A percentile compares a stretch with the other conserved stretches of the same genome.
Conservation (phyloP, 768 basidiomycete species). For the Mycena belliarum region DNA sequence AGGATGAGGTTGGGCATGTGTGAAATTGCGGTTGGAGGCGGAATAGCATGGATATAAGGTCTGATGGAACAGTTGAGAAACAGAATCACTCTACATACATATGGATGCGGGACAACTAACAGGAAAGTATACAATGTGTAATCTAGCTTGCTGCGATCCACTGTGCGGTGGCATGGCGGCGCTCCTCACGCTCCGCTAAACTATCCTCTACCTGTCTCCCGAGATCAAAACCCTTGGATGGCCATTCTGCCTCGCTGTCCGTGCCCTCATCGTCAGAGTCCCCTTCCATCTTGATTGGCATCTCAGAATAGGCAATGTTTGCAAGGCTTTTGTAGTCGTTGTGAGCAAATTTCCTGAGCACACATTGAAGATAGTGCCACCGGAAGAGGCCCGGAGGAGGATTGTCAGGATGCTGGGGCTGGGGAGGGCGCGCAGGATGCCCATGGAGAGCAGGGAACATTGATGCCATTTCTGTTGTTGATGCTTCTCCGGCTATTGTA, state of each 20-base stretch:
- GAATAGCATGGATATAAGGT: too few species aligned
- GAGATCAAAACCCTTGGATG: neutral
- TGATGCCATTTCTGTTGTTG: neutral
- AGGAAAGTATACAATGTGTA: too few species aligned
- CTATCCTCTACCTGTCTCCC: too few species aligned
- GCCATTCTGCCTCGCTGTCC: neutral
- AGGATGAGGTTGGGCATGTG: too few species aligned
- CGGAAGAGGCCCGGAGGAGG: neutral
- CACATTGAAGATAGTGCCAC: neutral
- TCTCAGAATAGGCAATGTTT: neutral
- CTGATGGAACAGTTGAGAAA: too few species aligned
- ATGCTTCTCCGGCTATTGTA: neutral
- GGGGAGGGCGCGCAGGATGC: neutral
- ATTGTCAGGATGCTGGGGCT: neutral
- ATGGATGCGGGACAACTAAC: too few species aligned
- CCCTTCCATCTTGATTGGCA: neutral
- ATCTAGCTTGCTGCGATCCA: too few species aligned
- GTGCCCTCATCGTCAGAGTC: neutral
- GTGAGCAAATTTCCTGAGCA: neutral
- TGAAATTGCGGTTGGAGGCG: too few species aligned
- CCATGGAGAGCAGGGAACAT: neutral
- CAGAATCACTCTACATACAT: too few species aligned
- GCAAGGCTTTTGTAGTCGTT: neutral
- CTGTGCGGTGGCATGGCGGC: too few species aligned
- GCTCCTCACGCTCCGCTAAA: too few species aligned